phyloP scores from a whole-genome alignment of 2,329 filamentous ascomycete species.

The Fulvia fulva region DNA sequence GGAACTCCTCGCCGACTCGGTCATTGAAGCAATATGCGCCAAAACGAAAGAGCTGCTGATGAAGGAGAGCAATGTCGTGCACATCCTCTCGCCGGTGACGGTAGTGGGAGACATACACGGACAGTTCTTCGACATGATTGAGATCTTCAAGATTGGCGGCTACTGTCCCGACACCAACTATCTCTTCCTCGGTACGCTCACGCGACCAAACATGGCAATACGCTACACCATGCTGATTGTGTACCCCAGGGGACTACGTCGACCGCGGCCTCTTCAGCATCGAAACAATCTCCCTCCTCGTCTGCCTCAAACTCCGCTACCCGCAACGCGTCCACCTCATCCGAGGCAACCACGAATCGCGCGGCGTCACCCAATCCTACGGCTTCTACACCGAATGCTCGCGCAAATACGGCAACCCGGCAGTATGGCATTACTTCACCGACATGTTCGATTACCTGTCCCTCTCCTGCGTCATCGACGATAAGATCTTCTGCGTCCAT shows the following conservation, averaged over 20 bases:
- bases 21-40: constrained; percentile 98
- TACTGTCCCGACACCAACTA: constrained; percentile 98
- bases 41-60: constrained; percentile 98
- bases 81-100: constrained; percentile 90
- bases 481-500: constrained; percentile 98
- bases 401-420: constrained; percentile 96
- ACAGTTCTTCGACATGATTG: constrained; percentile 97
- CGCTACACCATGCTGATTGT: background rate
- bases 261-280: constrained; percentile 98
- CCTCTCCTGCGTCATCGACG: constrained; percentile 93
- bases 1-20: constrained; percentile 92
- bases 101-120: constrained; percentile 98
- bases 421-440: constrained; percentile 99
- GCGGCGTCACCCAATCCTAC: constrained; percentile 96
- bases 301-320: constrained; percentile 96
- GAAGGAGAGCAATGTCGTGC: constrained; percentile 99
- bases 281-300: constrained; percentile 94
- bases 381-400: constrained; percentile 98
- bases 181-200: constrained; percentile 75
- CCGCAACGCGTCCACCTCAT: constrained; percentile 93
- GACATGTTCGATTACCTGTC: constrained; percentile 99
- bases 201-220: constrained; percentile 15
- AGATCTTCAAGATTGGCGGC: constrained; percentile 98
- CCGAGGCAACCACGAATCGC: constrained; percentile 94
- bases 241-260: constrained; percentile 59